Evolutionary conservation across 139 green algal genomes (phyloP), one percentile per base, ranked within the genome.

Genomic region (Dunaliella primolecta): DNA sequence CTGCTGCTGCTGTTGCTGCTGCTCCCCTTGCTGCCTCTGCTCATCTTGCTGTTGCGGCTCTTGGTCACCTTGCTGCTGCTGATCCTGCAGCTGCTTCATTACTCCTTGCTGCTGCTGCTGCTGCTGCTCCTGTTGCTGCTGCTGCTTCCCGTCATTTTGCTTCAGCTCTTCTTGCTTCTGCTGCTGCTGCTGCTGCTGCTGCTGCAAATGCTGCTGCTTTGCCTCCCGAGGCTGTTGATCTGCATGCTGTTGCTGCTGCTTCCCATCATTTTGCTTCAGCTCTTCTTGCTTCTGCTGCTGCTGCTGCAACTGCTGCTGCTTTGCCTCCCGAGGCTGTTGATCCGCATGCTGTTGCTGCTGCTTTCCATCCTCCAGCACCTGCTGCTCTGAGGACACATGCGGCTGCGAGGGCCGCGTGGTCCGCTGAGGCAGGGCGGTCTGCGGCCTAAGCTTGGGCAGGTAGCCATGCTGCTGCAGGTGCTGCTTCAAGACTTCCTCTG

Each of bases 1-100:
- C 25, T 74, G 80, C 24, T 75, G 80, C 33, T 75, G 33, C 38
- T 84, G 80, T 0, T 84, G 80, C 38, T 71, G 80, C 23, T 72
- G 34, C 34, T 31, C 25, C 80, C 23, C 78, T 83, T 83, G 34
- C 72, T 79, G 7, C 46, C 15, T 7, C 46, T 64, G 7, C 46
- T 64, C 7, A 7, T 64, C 7, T 15, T 64, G 46, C 46, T 64
- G 46, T 64, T 64, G 46, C 46, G 7, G 46, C 46, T 64, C 46
- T 15, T 64, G 7, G 46, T 15, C 46, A 7, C 15, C 46, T 64
- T 64, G 46, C 7, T 64, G 46, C 46, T 64, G 46, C 15, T 64
- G 7, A 7, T 15, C 46, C 15, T 64, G 46, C 46, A 25, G 7
- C 46, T 15, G 7, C 15, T 64, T 7, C 46, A 25, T 15, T 64